A percentile compares a stretch with the other conserved stretches of the same genome.
These are phyloP conservation scores for Tolypocladium endophyticum DNA, from an alignment of 2,329 filamentous ascomycete genomes.

Conservation along the genomic window DNA sequence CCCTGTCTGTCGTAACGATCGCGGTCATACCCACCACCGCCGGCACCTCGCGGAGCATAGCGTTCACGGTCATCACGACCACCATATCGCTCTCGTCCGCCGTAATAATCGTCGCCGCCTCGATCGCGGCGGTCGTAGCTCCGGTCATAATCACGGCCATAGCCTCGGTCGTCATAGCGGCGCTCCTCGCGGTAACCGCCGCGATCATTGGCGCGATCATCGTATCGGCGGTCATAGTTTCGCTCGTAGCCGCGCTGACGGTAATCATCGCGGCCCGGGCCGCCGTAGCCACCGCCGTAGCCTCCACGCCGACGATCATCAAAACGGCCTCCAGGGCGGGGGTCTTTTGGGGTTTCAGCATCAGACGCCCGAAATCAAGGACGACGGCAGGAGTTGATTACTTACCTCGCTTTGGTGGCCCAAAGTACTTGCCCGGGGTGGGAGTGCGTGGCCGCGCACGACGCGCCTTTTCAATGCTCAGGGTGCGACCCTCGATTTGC, in stretches of 20 bases:
- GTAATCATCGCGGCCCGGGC: conserved; percentile 45
- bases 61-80: conserved; percentile 36
- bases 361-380: neutral
- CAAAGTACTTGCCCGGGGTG: conserved; percentile 98
- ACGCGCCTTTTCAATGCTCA: conserved; percentile 98
- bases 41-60: conserved; percentile 24
- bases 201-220: conserved; percentile 33
- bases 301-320: conserved; percentile 57
- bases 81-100: conserved; percentile 26
- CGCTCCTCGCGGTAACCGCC: conserved; percentile 40
- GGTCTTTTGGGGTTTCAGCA: conserved; percentile 15
- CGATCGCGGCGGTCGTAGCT: conserved; percentile 41
- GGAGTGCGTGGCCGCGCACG: conserved; percentile 90
- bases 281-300: conserved; percentile 36
- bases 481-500: conserved; percentile 83
- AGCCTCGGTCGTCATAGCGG: conserved; percentile 34
- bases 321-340: conserved; percentile 26
- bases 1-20: conserved; percentile 37
- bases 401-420: conserved; percentile 92
- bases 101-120: conserved; percentile 26
- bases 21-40: conserved; percentile 34
- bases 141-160: conserved; percentile 48
- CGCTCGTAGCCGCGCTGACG: conserved; percentile 38
- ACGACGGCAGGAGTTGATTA: conserved; percentile 10
- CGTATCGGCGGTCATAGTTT: conserved; percentile 33